Base-by-base conservation (phyloP, 805 yeast species). In the Spathaspora boniae region DNA sequence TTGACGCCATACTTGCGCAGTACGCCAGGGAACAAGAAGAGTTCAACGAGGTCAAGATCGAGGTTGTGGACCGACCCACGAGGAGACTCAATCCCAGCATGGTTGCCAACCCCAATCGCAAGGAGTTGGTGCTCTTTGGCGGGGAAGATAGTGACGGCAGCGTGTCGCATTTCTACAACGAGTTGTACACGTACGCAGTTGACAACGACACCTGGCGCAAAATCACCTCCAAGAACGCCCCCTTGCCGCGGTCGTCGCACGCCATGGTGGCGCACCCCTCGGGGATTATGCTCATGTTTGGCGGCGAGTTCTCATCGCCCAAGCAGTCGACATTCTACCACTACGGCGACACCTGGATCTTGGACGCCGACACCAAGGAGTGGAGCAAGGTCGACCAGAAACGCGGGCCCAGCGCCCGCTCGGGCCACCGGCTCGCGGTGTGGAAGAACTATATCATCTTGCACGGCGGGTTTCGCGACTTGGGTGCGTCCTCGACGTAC, bases 241-340 rank as follows among this genome's bases (percentile, higher is more conserved):
- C 98, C 11, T 74, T 89, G 54, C 96, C 96, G 1, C 68, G 98
- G 43, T 85, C 95, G 0, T 87, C 96, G 0, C 96, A 94, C 47
- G 85, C 95, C 1, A 85, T 89, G 86, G 81, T 89, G 43, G 82
- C 86, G 0, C 98, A 91, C 59, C 95, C 96, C 1, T 78, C 88
- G 2, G 98, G 98, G 8, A 66, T 89, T 2, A 74, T 86, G 18
- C 57, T 91, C 41, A 61, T 91, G 68, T 93, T 87, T 62, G 98
- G 98, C 33, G 98, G 98, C 50, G 98, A 91, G 60, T 91, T 93
- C 50, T 86, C 96, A 2, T 85, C 95, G 11, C 98, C 98, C 3
- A 91, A 91, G 50, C 98, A 91, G 58, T 78, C 86, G 33, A 87
- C 96, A 0, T 91, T 91, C 60, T 93, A 93, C 57, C 98, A 91